Conservation (phyloP, 2,329 filamentous ascomycete genomes). For the Xylaria sp. region DNA sequence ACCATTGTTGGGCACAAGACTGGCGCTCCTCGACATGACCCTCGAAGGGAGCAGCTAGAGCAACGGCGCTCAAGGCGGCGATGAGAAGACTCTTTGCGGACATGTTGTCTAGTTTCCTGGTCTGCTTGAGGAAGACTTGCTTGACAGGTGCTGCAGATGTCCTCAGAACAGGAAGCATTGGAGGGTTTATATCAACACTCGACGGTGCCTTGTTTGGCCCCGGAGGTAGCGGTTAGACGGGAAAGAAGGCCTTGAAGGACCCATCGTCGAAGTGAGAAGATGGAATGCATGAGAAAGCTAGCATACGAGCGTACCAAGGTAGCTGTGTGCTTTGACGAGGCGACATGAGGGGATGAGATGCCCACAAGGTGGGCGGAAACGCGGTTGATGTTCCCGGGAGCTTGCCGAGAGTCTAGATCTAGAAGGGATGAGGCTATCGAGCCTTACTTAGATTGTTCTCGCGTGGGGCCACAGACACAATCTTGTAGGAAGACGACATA, state of each 20-base stretch:
- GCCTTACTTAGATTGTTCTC: constrained; percentile 13
- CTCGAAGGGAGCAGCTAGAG: constrained; percentile 54
- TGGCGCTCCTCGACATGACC: constrained; percentile 53
- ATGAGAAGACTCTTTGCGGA: constrained; percentile 47
- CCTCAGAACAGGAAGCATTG: constrained; percentile 6
- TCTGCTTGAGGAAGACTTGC: constrained; percentile 15
- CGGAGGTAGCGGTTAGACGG: constrained; percentile 38
- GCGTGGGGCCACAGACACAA: background rate
- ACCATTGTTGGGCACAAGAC: constrained; percentile 38
- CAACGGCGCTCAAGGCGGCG: constrained; percentile 51
- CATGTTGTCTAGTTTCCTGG: constrained; percentile 38
- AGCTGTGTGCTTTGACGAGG: constrained; percentile 10
- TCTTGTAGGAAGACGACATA: constrained; percentile 11
- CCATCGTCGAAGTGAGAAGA: constrained; percentile 21
- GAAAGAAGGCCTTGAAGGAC: constrained; percentile 31
- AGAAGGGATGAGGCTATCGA: constrained; percentile 21
- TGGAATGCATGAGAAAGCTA: background rate
- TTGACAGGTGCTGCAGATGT: constrained; percentile 17
- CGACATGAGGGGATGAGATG: constrained; percentile 8
- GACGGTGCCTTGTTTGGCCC: constrained; percentile 13
- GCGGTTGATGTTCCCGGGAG: constrained; percentile 31
- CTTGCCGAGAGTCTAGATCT: constrained; percentile 8
- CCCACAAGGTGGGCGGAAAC: constrained; percentile 25
- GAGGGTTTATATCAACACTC: constrained; percentile 32
- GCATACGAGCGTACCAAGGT: background rate